A percentile compares a stretch with the other conserved stretches of the same genome.
Evolutionary conservation across 768 basidiomycete species (phyloP).

Genomic region (Boletus eberwhitei): DNA sequence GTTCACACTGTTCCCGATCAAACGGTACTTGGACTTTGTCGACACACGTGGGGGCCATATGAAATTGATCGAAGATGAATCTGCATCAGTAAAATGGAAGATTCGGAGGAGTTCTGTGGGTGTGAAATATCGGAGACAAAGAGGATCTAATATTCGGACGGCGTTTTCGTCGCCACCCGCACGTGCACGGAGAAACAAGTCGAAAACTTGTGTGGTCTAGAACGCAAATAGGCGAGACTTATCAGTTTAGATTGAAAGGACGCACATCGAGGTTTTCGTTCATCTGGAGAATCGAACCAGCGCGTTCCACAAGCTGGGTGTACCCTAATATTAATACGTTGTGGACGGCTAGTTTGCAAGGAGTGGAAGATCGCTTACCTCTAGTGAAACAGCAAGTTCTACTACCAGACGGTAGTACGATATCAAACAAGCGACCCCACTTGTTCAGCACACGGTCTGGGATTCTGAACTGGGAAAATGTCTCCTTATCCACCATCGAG

Average conservation of each 20-base stretch:
- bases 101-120: constrained; percentile 69
- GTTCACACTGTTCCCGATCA: constrained; percentile 84
- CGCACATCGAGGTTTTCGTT: constrained; percentile 63
- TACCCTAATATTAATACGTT: constrained; percentile 59
- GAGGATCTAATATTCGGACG: constrained; percentile 51
- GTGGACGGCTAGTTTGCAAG: neutral
- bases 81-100: constrained; percentile 48
- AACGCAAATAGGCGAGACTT: neutral
- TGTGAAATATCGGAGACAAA: constrained; percentile 73
- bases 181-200: constrained; percentile 50
- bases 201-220: constrained; percentile 61
- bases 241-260: neutral
- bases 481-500: constrained; percentile 7
- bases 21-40: constrained; percentile 65
- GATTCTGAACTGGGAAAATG: constrained; percentile 35
- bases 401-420: constrained; percentile 58
- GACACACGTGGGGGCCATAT: constrained; percentile 63
- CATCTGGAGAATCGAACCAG: constrained; percentile 75
- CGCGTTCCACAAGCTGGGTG: constrained; percentile 69
- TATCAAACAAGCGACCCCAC: constrained; percentile 81
- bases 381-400: constrained; percentile 81
- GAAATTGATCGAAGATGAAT: constrained; percentile 32
- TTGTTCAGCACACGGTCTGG: constrained; percentile 62
- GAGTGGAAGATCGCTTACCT: constrained; percentile 38
- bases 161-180: constrained; percentile 39